Evolutionary conservation across 345 rosid genomes (phyloP).

Genomic region (Kandelia obovata): DNA sequence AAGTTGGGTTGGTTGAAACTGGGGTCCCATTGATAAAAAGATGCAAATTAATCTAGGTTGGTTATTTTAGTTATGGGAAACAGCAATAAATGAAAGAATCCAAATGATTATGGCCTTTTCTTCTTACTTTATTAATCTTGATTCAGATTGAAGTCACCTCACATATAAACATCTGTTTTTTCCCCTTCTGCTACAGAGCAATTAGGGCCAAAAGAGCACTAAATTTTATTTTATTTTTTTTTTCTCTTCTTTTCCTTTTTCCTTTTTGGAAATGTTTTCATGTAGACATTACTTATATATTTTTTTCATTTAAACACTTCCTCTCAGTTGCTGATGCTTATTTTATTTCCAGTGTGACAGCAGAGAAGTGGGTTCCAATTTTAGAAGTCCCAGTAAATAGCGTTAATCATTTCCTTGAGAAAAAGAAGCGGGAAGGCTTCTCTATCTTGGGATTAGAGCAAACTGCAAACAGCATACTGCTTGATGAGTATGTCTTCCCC

Average conservation of each 20-base stretch:
- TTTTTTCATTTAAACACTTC: slow-evolving; percentile 1
- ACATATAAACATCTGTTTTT: background rate
- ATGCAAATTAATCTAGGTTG: background rate
- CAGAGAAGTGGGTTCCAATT: slow-evolving; percentile 95
- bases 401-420: slow-evolving; percentile 69
- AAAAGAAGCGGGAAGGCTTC: slow-evolving; percentile 83
- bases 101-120: background rate
- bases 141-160: background rate
- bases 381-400: slow-evolving; percentile 80
- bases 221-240: no score
- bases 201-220: background rate
- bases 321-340: background rate
- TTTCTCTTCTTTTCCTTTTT: background rate
- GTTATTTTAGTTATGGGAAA: background rate
- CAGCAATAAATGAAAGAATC: background rate
- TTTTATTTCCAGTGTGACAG: slow-evolving; percentile 66
- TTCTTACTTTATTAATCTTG: background rate
- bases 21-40: no score
- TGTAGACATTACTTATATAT: background rate
- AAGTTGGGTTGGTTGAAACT: no score
- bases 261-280: background rate
- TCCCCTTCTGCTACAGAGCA: background rate
- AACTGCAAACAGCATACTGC: slow-evolving; percentile 81
- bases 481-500: slow-evolving; percentile 66
- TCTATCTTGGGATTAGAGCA: slow-evolving; percentile 90